phyloP scores from a whole-genome alignment of 106 monocot genomes.

The Cymbidium sinense region DNA sequence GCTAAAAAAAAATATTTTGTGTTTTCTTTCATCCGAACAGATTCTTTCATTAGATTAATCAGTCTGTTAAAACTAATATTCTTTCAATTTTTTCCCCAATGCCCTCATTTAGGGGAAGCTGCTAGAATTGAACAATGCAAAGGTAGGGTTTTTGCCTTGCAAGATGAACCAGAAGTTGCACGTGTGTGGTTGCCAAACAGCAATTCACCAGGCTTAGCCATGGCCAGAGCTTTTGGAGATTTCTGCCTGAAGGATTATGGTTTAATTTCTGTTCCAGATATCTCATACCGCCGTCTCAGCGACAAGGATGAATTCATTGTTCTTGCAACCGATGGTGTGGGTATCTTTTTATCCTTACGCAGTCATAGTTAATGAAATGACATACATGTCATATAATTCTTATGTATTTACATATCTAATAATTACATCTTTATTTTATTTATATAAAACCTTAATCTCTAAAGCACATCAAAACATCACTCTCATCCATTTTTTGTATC shows the following conservation, averaged over 20 bases:
- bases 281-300: constrained; percentile 55
- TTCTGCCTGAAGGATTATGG: constrained; percentile 81
- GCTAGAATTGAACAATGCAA: constrained; percentile 71
- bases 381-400: not conserved
- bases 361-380: not conserved
- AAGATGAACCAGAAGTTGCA: constrained; percentile 76
- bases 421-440: too few species aligned
- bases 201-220: constrained; percentile 76
- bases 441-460: too few species aligned
- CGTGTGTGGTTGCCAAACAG: constrained; percentile 80
- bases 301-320: constrained; percentile 74
- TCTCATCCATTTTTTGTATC: not conserved
- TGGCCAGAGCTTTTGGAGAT: constrained; percentile 91
- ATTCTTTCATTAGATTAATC: not conserved
- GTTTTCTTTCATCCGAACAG: not conserved
- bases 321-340: constrained; percentile 71
- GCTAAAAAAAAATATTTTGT: not conserved
- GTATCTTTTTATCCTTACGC: constrained; percentile 26
- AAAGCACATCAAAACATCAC: too few species aligned
- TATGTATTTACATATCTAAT: not conserved
- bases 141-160: constrained; percentile 73
- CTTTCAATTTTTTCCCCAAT: not conserved
- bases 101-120: constrained; percentile 45
- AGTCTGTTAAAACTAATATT: not conserved
- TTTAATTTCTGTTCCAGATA: constrained; percentile 69